Conservation (phyloP, 306 rosid species). For the apple (Malus domestica) region DNA sequence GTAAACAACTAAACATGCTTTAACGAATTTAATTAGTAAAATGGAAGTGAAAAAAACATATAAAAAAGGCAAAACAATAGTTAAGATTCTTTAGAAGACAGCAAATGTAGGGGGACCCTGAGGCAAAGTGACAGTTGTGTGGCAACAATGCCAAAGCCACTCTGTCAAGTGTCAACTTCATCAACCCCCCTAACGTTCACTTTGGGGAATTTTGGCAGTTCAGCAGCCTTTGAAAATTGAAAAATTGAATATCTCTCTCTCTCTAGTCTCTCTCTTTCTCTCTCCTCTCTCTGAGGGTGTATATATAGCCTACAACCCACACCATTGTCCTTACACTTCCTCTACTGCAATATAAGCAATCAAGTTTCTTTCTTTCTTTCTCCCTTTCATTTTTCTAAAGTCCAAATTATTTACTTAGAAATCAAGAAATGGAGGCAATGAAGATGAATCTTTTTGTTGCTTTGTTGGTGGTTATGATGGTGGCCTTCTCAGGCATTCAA, state of each 20-base stretch:
- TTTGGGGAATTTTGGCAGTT: neutral
- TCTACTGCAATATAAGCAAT: neutral
- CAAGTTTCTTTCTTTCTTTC: neutral
- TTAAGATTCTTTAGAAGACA: slow-evolving; percentile 13
- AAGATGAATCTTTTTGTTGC: slow-evolving; percentile 28
- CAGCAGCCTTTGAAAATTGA: slow-evolving; percentile 3
- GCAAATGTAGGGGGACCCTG: slow-evolving; percentile 10
- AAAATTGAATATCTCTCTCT: neutral
- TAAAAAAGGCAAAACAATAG: slow-evolving; percentile 10
- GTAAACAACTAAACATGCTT: neutral
- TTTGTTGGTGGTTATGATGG: slow-evolving; percentile 22
- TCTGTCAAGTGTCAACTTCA: slow-evolving; percentile 16
- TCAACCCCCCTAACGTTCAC: slow-evolving; percentile 7
- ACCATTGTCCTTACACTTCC: neutral
- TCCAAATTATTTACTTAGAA: neutral
- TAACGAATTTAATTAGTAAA: neutral
- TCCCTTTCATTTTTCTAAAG: neutral
- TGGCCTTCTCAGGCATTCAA: slow-evolving; percentile 28
- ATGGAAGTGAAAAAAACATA: neutral
- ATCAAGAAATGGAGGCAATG: slow-evolving; percentile 31
- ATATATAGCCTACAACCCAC: slow-evolving; percentile 5
- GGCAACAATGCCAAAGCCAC: slow-evolving; percentile 21
- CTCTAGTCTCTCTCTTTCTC: neutral
- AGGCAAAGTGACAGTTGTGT: slow-evolving; percentile 27
- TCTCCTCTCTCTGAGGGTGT: neutral